phyloP scores from a whole-genome alignment of 2,329 filamentous ascomycete species.

The Chalaropsis ovoidea region DNA sequence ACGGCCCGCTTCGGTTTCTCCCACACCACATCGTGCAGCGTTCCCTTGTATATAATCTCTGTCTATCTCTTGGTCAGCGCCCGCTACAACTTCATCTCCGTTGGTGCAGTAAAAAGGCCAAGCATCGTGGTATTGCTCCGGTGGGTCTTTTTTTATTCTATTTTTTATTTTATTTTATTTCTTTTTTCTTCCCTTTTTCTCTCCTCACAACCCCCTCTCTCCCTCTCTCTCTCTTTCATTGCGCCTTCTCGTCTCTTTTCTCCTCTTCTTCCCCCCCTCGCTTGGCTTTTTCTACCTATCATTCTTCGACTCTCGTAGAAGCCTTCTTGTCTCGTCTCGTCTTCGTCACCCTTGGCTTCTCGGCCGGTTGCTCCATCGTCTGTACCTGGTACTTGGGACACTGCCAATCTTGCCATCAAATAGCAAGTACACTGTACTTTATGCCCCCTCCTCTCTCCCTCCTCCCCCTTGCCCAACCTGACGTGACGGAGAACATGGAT shows the following conservation, averaged over 20 bases:
- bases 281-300: conserved; percentile 6
- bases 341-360: conserved; percentile 1
- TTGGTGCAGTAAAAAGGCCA: background rate
- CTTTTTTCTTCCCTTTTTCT: background rate
- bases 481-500: conserved; percentile 13
- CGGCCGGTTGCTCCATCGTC: background rate
- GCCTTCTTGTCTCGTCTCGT: conserved; percentile 10
- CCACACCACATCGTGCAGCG: background rate
- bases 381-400: conserved; percentile 10
- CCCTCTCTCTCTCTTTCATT: background rate
- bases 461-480: conserved; percentile 4
- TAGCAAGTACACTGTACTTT: background rate
- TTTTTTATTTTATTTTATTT: background rate
- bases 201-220: background rate
- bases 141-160: background rate
- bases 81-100: background rate
- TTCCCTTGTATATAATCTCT: background rate
- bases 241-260: background rate
- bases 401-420: background rate
- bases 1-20: background rate
- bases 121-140: background rate
- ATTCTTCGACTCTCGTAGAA: background rate
- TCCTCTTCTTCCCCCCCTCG: background rate
- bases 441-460: background rate
- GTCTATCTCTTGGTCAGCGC: background rate